phyloP scores from a whole-genome alignment of 768 basidiomycete species.

The Solioccasus polychromus region DNA sequence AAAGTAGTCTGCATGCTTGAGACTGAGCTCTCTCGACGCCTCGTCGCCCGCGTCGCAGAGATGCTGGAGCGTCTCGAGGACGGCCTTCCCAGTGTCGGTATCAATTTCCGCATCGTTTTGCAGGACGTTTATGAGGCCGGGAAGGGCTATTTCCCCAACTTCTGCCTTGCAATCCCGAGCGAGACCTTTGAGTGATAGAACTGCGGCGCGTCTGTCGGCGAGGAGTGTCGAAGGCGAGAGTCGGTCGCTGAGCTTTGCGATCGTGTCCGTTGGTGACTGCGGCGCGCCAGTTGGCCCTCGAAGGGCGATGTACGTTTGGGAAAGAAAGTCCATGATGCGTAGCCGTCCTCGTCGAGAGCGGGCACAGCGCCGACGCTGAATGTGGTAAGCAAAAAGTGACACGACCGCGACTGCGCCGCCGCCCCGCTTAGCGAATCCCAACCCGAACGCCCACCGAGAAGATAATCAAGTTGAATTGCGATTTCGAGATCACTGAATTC shows the following conservation, averaged over 20 bases:
- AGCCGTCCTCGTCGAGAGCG: no score
- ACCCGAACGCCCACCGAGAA: no score
- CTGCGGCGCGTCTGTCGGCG: slow-evolving; percentile 88
- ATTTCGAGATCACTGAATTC: no score
- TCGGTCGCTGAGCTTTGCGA: slow-evolving; percentile 82
- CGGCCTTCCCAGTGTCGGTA: slow-evolving; percentile 88
- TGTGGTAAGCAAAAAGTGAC: slow-evolving; percentile 6
- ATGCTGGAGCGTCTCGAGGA: slow-evolving; percentile 81
- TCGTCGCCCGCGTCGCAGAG: slow-evolving; percentile 86
- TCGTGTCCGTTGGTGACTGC: slow-evolving; percentile 82
- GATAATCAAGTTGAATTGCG: no score
- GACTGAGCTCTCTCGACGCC: slow-evolving; percentile 56
- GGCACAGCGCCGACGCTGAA: no score
- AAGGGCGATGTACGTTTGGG: slow-evolving; percentile 81
- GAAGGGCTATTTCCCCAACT: slow-evolving; percentile 75
- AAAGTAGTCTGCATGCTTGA: slow-evolving; percentile 79
- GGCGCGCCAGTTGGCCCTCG: slow-evolving; percentile 80
- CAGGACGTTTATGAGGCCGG: slow-evolving; percentile 76
- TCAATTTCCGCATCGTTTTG: slow-evolving; percentile 89
- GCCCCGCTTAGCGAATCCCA: no score
- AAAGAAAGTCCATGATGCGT: slow-evolving; percentile 79
- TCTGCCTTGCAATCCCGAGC: slow-evolving; percentile 88
- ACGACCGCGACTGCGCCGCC: slow-evolving; percentile 1
- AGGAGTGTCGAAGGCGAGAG: slow-evolving; percentile 87
- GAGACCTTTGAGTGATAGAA: slow-evolving; percentile 92